A percentile compares a stretch with the other conserved stretches of the same genome.
phyloP scores from a whole-genome alignment of 768 basidiomycete genomes.

The Antrodiella citrinella region DNA sequence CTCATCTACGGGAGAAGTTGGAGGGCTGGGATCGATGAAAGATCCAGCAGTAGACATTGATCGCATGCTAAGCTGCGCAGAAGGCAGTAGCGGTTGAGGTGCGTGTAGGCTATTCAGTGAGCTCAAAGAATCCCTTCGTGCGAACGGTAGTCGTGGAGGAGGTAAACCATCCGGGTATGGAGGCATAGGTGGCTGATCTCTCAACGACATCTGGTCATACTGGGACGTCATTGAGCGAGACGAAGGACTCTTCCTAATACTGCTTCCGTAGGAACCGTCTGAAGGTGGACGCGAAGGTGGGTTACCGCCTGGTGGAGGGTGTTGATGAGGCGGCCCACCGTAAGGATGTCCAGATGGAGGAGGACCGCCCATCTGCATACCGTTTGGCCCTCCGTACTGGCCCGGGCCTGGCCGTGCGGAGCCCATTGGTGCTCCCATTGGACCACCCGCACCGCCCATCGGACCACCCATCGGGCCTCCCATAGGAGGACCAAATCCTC shows the following conservation, averaged over 20 bases:
- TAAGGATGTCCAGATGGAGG: not conserved
- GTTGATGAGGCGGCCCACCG: not conserved
- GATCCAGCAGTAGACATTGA: slow-evolving; percentile 40
- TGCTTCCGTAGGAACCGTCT: slow-evolving; percentile 21
- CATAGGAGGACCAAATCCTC: not conserved
- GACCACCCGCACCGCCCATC: not conserved
- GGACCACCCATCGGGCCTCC: not conserved
- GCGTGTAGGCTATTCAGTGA: slow-evolving; percentile 20
- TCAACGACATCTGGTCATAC: slow-evolving; percentile 27
- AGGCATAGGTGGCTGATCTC: slow-evolving; percentile 30
- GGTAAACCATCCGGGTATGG: slow-evolving; percentile 26
- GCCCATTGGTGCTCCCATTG: not conserved
- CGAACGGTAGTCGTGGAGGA: slow-evolving; percentile 19
- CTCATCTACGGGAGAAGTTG: slow-evolving; percentile 68
- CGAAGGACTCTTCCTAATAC: slow-evolving; percentile 46
- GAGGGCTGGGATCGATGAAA: slow-evolving; percentile 72
- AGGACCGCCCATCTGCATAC: not conserved
- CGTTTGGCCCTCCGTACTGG: not conserved
- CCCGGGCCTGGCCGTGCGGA: not conserved
- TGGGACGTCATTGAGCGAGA: slow-evolving; percentile 51
- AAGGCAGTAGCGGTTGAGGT: slow-evolving; percentile 46
- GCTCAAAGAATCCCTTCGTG: slow-evolving; percentile 21
- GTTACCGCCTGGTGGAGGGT: no score
- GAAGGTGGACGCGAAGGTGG: slow-evolving; percentile 17
- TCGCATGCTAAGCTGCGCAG: slow-evolving; percentile 46